Conservation (phyloP, 2,329 filamentous ascomycete species). For the Microcera coccophila region DNA sequence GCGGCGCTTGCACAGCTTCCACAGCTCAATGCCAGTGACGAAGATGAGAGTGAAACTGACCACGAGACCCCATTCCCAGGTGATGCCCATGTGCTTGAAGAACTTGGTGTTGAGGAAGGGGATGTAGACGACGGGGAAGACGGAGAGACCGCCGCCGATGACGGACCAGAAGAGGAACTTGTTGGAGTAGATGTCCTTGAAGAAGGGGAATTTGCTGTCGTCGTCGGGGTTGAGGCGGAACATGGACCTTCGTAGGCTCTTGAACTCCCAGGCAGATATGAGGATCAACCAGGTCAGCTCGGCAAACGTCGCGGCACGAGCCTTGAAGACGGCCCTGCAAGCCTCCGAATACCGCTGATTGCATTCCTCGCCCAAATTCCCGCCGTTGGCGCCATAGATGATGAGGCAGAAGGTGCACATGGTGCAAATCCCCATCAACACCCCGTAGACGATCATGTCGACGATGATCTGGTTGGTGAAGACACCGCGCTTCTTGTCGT, state of each 20-base stretch:
- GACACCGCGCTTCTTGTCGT: conserved; percentile 63
- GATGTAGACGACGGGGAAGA: conserved; percentile 69
- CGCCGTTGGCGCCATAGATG: conserved; percentile 53
- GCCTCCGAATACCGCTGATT: conserved; percentile 55
- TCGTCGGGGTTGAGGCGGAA: conserved; percentile 61
- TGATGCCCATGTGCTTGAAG: conserved; percentile 68
- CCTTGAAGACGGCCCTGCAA: conserved; percentile 62
- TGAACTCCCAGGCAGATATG: conserved; percentile 74
- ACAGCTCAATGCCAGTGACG: conserved; percentile 63
- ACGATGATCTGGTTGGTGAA: conserved; percentile 74
- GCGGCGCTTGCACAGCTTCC: conserved; percentile 65
- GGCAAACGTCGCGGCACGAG: conserved; percentile 69
- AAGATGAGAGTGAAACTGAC: conserved; percentile 62
- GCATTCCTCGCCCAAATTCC: conserved; percentile 57
- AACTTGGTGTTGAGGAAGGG: conserved; percentile 65
- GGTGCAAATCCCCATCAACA: conserved; percentile 70
- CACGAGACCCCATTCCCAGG: conserved; percentile 72
- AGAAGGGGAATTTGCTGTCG: conserved; percentile 49
- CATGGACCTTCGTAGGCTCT: conserved; percentile 66
- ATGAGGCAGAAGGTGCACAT: conserved; percentile 64
- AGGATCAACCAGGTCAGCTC: conserved; percentile 71
- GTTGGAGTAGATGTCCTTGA: conserved; percentile 65
- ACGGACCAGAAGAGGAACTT: conserved; percentile 68
- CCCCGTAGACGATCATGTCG: conserved; percentile 76
- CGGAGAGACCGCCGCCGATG: conserved; percentile 55